A percentile compares a stretch with the other conserved stretches of the same genome.
phyloP scores from a whole-genome alignment of 257 asterid species.

The Cinchona pubescens region DNA sequence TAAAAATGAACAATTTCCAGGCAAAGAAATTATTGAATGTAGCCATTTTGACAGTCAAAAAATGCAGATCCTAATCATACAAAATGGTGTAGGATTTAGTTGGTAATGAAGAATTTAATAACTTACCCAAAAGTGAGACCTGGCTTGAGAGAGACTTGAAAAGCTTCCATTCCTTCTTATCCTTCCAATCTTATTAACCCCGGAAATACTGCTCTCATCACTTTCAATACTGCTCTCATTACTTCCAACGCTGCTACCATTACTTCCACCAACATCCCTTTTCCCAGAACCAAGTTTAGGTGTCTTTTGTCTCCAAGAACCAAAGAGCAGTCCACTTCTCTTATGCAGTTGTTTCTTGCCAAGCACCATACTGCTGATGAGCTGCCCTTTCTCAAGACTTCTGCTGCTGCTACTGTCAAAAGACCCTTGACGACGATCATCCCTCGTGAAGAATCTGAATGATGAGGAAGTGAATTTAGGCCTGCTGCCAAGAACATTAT shows the following conservation, averaged over 20 bases:
- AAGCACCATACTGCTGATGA: constrained; percentile 22
- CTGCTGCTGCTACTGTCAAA: constrained; percentile 33
- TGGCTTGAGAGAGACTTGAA: constrained; percentile 35
- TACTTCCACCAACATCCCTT: constrained; percentile 32
- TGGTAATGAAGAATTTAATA: not conserved
- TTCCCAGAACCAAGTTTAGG: constrained; percentile 24
- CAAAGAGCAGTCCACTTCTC: constrained; percentile 22
- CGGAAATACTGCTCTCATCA: constrained; percentile 15
- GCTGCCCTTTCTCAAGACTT: constrained; percentile 26
- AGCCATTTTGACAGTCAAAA: not conserved
- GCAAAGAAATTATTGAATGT: not conserved
- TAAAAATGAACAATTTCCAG: not conserved
- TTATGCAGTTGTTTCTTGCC: constrained; percentile 25
- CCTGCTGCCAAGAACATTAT: constrained; percentile 27
- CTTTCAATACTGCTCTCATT: constrained; percentile 14
- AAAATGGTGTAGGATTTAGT: not conserved
- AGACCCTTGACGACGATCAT: constrained; percentile 35
- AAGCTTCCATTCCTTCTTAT: constrained; percentile 54
- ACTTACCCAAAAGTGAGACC: constrained; percentile 67
- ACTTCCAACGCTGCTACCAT: constrained; percentile 18
- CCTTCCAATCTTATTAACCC: constrained; percentile 25
- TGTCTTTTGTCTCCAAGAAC: constrained; percentile 30
- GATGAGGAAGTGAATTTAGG: constrained; percentile 48
- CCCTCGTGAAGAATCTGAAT: constrained; percentile 42
- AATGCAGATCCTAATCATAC: not conserved